Percentiles rank a stretch among this genome's conserved stretches.
phyloP scores from a whole-genome alignment of 148 eudicot species.

The Camellia lanceoleosa region DNA sequence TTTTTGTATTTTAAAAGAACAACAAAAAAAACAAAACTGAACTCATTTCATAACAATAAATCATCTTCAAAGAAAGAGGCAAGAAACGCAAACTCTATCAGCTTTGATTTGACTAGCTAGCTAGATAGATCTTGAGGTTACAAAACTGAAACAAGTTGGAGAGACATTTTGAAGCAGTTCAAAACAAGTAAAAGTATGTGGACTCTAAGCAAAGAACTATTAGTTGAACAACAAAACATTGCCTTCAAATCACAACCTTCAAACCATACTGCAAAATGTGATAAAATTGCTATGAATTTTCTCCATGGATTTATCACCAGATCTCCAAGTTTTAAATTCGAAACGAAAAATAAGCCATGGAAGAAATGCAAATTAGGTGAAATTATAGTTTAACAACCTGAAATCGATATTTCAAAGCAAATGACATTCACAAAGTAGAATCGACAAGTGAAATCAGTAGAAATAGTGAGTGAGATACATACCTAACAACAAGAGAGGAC shows the following conservation, averaged over 20 bases:
- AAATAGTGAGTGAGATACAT: background rate
- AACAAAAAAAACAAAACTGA: background rate
- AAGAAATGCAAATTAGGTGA: background rate
- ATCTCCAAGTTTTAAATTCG: background rate
- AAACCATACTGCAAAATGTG: background rate
- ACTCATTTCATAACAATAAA: background rate
- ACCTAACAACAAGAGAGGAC: background rate
- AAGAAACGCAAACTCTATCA: background rate
- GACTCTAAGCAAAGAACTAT: background rate
- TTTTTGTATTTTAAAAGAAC: too few relatives aligned
- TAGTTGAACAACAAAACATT: background rate
- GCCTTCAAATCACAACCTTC: background rate
- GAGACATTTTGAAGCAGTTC: background rate
- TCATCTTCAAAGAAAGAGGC: background rate
- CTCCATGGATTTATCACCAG: background rate
- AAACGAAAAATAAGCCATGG: background rate
- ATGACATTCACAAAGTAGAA: background rate
- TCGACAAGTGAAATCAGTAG: background rate
- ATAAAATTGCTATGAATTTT: background rate
- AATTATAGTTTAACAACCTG: background rate
- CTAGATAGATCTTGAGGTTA: background rate
- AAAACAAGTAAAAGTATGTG: background rate
- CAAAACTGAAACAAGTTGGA: background rate
- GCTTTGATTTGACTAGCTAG: background rate
- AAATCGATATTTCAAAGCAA: background rate